Evolutionary conservation across 2,329 filamentous ascomycete species (phyloP).

Genomic region (Geosmithia flava): DNA sequence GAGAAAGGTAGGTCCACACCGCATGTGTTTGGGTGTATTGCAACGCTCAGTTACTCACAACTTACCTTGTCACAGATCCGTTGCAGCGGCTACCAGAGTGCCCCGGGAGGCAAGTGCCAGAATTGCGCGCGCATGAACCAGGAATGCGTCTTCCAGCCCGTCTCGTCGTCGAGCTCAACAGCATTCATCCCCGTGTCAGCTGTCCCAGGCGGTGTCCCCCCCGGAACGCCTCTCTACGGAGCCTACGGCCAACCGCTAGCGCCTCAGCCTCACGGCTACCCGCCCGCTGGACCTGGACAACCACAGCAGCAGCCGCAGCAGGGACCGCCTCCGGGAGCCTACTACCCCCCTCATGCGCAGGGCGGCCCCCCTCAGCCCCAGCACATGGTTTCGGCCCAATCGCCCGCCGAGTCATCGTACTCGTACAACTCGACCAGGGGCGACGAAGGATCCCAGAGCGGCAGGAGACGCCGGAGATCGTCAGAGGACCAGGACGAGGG

Average conservation of each 20-base stretch:
- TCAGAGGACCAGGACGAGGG: slow-evolving; percentile 26
- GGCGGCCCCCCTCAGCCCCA: slow-evolving; percentile 5
- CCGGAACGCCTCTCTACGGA: slow-evolving; percentile 42
- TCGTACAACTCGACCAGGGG: slow-evolving; percentile 21
- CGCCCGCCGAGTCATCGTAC: slow-evolving; percentile 30
- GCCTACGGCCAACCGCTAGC: slow-evolving; percentile 44
- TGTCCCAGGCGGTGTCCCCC: slow-evolving; percentile 43
- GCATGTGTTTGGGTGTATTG: too few relatives aligned
- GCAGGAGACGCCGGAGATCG: slow-evolving; percentile 22
- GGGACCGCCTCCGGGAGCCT: not conserved
- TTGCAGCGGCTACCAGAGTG: slow-evolving; percentile 48
- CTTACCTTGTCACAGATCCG: slow-evolving; percentile 33
- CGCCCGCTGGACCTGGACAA: slow-evolving; percentile 5
- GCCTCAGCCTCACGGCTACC: slow-evolving; percentile 8
- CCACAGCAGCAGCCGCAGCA: slow-evolving; percentile 4
- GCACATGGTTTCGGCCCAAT: slow-evolving; percentile 17
- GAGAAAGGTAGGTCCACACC: slow-evolving; percentile 33
- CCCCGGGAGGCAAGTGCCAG: slow-evolving; percentile 45
- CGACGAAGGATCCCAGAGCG: slow-evolving; percentile 16
- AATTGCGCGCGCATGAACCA: slow-evolving; percentile 51
- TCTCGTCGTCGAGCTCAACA: slow-evolving; percentile 41
- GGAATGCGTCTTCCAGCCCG: slow-evolving; percentile 49
- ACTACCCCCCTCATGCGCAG: slow-evolving; percentile 4
- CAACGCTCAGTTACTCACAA: not conserved
- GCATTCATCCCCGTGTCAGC: slow-evolving; percentile 48